Conservation (phyloP, 139 green algal genomes). For the Spirogloea muscicola region DNA sequence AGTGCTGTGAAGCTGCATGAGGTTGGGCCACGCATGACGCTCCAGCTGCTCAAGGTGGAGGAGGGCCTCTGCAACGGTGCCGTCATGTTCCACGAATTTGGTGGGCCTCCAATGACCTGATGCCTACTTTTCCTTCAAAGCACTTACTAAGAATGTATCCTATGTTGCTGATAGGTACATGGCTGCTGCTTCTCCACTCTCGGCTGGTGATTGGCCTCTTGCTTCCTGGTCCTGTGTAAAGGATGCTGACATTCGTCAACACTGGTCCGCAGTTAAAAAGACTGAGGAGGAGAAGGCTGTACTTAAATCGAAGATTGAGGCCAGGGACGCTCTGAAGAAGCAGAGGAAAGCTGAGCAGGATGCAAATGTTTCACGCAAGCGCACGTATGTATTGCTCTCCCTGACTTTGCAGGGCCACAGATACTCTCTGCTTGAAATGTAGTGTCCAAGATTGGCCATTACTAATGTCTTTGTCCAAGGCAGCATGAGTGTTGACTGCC, state of each 20-base stretch:
- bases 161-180: too few relatives aligned
- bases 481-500: too few relatives aligned
- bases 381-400: slow-evolving; percentile 21
- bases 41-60: slow-evolving; percentile 91
- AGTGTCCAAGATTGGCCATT: too few relatives aligned
- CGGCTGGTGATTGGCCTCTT: too few relatives aligned
- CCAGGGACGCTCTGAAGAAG: slow-evolving; percentile 11
- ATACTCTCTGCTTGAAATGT: too few relatives aligned
- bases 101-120: slow-evolving; percentile 27
- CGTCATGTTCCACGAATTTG: slow-evolving; percentile 80
- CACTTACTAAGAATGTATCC: too few relatives aligned
- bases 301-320: slow-evolving; percentile 52
- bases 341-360: slow-evolving; percentile 48
- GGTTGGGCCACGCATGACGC: slow-evolving; percentile 81
- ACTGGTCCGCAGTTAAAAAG: slow-evolving; percentile 68
- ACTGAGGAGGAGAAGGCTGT: slow-evolving; percentile 55
- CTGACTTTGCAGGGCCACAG: too few relatives aligned
- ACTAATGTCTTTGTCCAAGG: too few relatives aligned
- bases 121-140: too few relatives aligned
- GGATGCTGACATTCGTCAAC: too few relatives aligned
- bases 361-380: slow-evolving; percentile 46
- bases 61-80: slow-evolving; percentile 83
- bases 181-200: too few relatives aligned
- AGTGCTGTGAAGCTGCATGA: slow-evolving; percentile 48
- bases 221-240: too few relatives aligned